Base-by-base conservation (phyloP, 352 stramenopile species). In the Aphanomyces euteiches region DNA sequence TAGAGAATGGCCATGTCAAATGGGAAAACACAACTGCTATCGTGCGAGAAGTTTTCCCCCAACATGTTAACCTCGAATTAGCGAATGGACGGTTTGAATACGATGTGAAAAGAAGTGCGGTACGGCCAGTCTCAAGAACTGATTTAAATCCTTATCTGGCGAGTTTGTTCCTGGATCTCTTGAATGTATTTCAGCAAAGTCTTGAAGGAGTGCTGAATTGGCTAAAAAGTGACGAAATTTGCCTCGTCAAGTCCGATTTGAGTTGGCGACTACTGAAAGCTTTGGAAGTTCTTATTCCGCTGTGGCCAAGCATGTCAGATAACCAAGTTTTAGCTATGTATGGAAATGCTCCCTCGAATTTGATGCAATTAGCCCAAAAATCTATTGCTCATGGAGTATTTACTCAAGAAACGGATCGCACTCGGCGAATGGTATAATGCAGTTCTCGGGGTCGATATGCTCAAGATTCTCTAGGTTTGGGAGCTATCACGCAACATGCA, bases 361-460 rank as follows among this genome's bases (percentile, higher is more conserved):
- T 92, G 47, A 85, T 90, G 37, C 75, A 87, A 48, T 69, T 92
- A 38, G 84, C 84, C 3, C 82, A 90, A 47, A 74, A 83, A 48
- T 88, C 77, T 34, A 69, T 81, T 21, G 75, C n/a, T 6, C 8
- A 45, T 10, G 56, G 21, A 3, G 15, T n/a, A 37, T 67, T 40
- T 34, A 15, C 19, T 12, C 19, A 60, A 28, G 36, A 70, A 15
- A 15, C 50, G 43, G 64, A 8, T 6, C 7, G 17, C 3, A 47
- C 64, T 5, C 47, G 37, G 19, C 43, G 47, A 48, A 47, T 70
- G 64, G 64, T 70, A 47, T n/a, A 37, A 56, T 15, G 13, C 1
- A 43, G 38, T 5, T n/a, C 17, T 5, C 38, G 50, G 17, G 19
- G 4, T 10, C 5, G 17, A 13, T 19, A 57, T 4, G 41, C 21